A percentile compares a stretch with the other conserved stretches of the same genome.
phyloP scores from a whole-genome alignment of 169 alveolate species.

The Eimeria necatrix region DNA sequence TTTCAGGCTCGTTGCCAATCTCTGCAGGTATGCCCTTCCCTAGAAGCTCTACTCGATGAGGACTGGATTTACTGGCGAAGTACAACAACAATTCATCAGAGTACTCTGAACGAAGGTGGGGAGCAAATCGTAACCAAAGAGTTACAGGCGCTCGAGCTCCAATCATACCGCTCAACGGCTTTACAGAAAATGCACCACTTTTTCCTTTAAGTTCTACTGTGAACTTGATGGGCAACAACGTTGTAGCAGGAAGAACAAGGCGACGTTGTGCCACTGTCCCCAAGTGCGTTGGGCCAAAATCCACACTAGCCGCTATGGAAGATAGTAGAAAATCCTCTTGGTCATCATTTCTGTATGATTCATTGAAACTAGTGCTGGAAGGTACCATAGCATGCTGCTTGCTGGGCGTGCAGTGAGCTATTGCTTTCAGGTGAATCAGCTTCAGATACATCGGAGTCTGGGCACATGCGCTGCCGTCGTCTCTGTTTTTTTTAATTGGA shows the following conservation, averaged over 20 bases:
- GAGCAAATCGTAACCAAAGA: slow-evolving; percentile 48
- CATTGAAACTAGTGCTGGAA: neutral
- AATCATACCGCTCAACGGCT: neutral
- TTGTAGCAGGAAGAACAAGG: slow-evolving; percentile 41
- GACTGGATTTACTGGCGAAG: neutral
- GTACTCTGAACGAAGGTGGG: neutral
- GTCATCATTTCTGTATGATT: too few relatives aligned
- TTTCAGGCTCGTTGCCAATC: neutral
- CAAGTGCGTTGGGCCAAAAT: slow-evolving; percentile 6
- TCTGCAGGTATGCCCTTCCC: slow-evolving; percentile 34
- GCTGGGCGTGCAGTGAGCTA: neutral
- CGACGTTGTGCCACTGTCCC: slow-evolving; percentile 35
- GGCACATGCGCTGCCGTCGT: neutral
- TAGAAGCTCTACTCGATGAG: neutral
- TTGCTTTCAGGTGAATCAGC: slow-evolving; percentile 10
- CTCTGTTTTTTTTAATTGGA: neutral
- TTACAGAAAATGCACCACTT: neutral
- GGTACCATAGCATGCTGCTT: neutral
- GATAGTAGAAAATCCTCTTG: neutral
- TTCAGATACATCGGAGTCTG: neutral
- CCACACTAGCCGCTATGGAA: neutral
- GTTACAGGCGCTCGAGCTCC: slow-evolving; percentile 15
- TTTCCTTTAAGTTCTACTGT: neutral
- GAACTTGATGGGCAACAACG: slow-evolving; percentile 12
- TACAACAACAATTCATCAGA: neutral